Base-by-base conservation (phyloP, 139 green algal genomes). In the Auxenochlorella pyrenoidosa region DNA sequence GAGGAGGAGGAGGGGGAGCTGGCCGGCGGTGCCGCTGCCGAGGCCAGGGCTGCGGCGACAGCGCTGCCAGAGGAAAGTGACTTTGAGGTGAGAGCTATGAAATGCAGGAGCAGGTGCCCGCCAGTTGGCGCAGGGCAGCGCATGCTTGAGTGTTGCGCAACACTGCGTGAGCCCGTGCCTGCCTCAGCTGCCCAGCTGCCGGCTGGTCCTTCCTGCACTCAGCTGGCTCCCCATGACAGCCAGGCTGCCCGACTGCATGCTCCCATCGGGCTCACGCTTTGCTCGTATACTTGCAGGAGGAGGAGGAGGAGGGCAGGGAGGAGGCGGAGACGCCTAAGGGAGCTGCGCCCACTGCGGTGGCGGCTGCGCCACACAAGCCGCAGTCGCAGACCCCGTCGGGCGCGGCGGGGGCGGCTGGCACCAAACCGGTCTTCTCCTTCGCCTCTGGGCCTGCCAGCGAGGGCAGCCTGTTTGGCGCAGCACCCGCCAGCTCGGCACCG, bases 31-130 rank as follows among this genome's bases (percentile, higher is more conserved):
- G 32, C 47, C 34, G 18, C 38, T 30, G 66, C 28, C 1, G 80
- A 86, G 80, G 80, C 60, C 32, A 54, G 75, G 60, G 87, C 87
- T 2, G 80, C 87, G 30, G 80, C 72, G 40, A 87, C 71, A 0
- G 87, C 87, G 3, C 87, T 90, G 70, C 87, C 79, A 8, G 51
- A 78, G 34, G 68, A 87, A 28, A 63, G 60, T 65, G 85, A 89
- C 16, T 86, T 80, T 1, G 80, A 76, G 60, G 80, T 75, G 63
- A 38, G 34, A 38, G 34, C 36, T 3, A 2, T 63, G 75, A 28
- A 34, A 19, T 4, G 3, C 2, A 36, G 36, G 71, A n/a, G n/a
- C n/a, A n/a, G n/a, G 63, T 19, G 63, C 30, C 63, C 63, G 26
- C 30, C 63, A 72, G 30, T 12, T 32, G 63, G 26, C 30, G 63